Evolutionary conservation across 2,329 filamentous ascomycete genomes (phyloP).

Genomic region (Domatiomyces catenatus): DNA sequence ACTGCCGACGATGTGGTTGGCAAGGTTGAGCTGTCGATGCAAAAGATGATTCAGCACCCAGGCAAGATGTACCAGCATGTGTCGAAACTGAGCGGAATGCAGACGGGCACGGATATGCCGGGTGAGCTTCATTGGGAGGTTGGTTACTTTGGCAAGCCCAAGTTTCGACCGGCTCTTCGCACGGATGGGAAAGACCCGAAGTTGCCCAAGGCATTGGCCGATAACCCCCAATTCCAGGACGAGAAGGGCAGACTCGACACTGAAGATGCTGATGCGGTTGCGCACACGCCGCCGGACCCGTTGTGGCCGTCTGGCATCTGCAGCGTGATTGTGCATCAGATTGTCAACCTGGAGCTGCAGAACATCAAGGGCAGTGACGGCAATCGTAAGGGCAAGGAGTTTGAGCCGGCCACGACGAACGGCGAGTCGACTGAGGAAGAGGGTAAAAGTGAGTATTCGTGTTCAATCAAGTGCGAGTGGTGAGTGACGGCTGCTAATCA

Average conservation of each 20-base stretch:
- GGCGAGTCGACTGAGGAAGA: slow-evolving; percentile 80
- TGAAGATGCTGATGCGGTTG: slow-evolving; percentile 65
- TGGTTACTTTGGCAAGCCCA: slow-evolving; percentile 82
- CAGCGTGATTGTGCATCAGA: slow-evolving; percentile 78
- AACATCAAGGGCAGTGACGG: slow-evolving; percentile 76
- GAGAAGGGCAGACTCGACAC: slow-evolving; percentile 66
- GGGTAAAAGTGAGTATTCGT: slow-evolving; percentile 33
- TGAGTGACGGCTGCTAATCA: neutral
- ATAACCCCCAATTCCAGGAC: slow-evolving; percentile 66
- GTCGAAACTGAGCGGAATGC: slow-evolving; percentile 67
- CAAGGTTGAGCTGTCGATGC: slow-evolving; percentile 83
- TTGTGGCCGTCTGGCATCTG: slow-evolving; percentile 86
- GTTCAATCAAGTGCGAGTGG: neutral
- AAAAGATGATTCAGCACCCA: slow-evolving; percentile 87
- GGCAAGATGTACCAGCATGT: slow-evolving; percentile 84
- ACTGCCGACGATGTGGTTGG: slow-evolving; percentile 91
- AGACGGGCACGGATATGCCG: slow-evolving; percentile 75
- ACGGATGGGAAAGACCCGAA: slow-evolving; percentile 74
- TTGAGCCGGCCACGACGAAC: slow-evolving; percentile 68
- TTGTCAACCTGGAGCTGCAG: slow-evolving; percentile 83
- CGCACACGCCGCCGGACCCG: slow-evolving; percentile 86
- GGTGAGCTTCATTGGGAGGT: slow-evolving; percentile 93
- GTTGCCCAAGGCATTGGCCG: slow-evolving; percentile 56
- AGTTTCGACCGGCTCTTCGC: slow-evolving; percentile 67
- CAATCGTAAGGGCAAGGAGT: slow-evolving; percentile 70